Evolutionary conservation across 768 basidiomycete genomes (phyloP).

Genomic region (Russula virescens): DNA sequence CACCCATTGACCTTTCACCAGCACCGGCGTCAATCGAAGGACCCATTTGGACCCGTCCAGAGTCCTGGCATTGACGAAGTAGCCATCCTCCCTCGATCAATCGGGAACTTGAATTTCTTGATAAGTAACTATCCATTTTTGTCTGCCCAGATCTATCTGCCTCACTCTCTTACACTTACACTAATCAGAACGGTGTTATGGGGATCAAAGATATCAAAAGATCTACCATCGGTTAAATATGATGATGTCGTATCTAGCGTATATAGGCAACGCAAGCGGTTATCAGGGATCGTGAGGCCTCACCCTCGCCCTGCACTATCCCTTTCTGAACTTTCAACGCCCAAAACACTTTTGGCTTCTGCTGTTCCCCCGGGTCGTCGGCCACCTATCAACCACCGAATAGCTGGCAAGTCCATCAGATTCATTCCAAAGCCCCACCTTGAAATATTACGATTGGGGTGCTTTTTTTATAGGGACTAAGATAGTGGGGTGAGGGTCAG

Average conservation of each 20-base stretch:
- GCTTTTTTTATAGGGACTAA: background rate
- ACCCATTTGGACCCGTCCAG: conserved; percentile 83
- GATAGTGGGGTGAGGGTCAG: conserved; percentile 34
- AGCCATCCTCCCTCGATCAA: conserved; percentile 63
- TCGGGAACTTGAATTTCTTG: conserved; percentile 25
- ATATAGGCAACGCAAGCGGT: conserved; percentile 70
- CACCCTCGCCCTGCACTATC: background rate
- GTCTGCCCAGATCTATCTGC: background rate
- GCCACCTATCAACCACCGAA: conserved; percentile 82
- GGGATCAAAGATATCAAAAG: conserved; percentile 68
- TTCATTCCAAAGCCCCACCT: conserved; percentile 88
- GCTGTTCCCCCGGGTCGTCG: conserved; percentile 78
- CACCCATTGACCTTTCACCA: background rate
- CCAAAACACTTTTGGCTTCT: conserved; percentile 85
- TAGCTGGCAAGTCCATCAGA: conserved; percentile 67
- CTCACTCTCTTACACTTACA: background rate
- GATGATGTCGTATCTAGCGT: conserved; percentile 66
- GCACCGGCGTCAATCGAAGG: conserved; percentile 52
- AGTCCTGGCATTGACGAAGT: conserved; percentile 73
- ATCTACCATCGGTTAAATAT: conserved; percentile 70
- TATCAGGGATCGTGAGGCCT: conserved; percentile 59
- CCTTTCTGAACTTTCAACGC: background rate
- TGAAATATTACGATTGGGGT: conserved; percentile 25
- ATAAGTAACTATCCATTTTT: conserved; percentile 40
- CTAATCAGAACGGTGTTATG: conserved; percentile 62